phyloP scores from a whole-genome alignment of 306 rosid species.

The Pyrus pyrifolia region DNA sequence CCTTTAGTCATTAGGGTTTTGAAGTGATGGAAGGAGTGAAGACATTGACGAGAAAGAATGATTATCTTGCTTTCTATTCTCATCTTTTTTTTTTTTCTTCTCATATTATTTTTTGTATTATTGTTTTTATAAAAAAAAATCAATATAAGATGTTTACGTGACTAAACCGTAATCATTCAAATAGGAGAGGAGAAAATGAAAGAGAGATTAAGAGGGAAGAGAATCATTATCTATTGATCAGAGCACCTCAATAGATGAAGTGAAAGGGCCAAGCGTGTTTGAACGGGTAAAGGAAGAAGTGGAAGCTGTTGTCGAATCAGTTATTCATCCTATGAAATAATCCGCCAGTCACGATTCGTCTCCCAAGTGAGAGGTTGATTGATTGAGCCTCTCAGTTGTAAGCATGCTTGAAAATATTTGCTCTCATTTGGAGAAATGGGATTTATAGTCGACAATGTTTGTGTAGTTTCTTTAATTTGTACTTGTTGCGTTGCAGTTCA shows the following conservation, averaged over 20 bases:
- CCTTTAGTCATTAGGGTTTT: neutral
- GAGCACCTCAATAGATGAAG: slow-evolving; percentile 29
- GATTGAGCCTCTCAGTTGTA: neutral
- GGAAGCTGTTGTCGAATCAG: slow-evolving; percentile 44
- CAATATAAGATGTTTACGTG: too few relatives aligned
- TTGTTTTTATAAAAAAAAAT: too few relatives aligned
- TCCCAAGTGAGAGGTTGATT: slow-evolving; percentile 29
- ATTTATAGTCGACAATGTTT: slow-evolving; percentile 4
- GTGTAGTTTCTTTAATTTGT: neutral
- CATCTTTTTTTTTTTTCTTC: too few relatives aligned
- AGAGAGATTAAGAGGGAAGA: too few relatives aligned
- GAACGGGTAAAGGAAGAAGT: slow-evolving; percentile 39
- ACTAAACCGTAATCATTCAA: too few relatives aligned
- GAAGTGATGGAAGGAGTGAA: slow-evolving; percentile 1
- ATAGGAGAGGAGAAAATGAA: too few relatives aligned
- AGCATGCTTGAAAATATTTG: neutral
- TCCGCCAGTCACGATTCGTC: slow-evolving; percentile 31
- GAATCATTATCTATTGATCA: slow-evolving; percentile 25
- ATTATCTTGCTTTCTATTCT: too few relatives aligned
- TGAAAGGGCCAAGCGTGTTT: slow-evolving; percentile 40
- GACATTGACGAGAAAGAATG: too few relatives aligned
- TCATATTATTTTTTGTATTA: too few relatives aligned
- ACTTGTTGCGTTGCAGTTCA: neutral
- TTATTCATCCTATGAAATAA: slow-evolving; percentile 48
- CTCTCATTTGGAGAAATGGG: neutral